Evolutionary conservation across 768 basidiomycete species (phyloP), one percentile per base, ranked within the genome.

Genomic region (Tubosaeta brunneosetosa): DNA sequence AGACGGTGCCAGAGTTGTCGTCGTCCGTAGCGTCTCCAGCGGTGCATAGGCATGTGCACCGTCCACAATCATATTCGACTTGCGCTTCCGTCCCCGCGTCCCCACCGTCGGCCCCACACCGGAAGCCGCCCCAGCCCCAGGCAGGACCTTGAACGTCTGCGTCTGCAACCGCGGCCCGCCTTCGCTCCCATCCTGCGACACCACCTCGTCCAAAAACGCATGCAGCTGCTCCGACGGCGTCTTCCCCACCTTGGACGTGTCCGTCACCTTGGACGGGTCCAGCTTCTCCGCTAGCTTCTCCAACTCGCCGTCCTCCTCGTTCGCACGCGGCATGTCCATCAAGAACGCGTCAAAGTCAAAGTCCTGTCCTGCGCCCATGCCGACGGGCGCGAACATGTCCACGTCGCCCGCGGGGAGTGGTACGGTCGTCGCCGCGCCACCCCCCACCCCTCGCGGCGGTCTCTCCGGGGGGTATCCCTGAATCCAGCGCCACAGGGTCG

Each of bases 141-240:
- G 4, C 7, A 43, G 42, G 0, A 52, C 27, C 32, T 51, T 51
- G 53, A 65, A 62, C 16, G 27, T 25, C 0, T 31, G 58, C 16
- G 34, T 2, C 19, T 19, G 52, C 13, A 48, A 5, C n/a, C 10
- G 49, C 4, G 49, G 36, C 8, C 47, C 31, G 14, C 45, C 32
- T 19, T 56, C 64, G 10, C 32, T 46, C 49, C 67, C 61, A 25
- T 69, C 63, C 14, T 69, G 72, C 16, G 72, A 72, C 13, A 59
- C 66, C 7, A 74, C 74, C 52, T 74, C 76, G 49, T 77, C 75
- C 48, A 77, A 62, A 57, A 77, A 75, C 4, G 76, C 72, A 32
- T 72, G 66, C 26, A 77, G 55, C 51, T 71, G 72, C 51, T 74
- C 66, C 49, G 72, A 64, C 11, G 70, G 67, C 31, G 69, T 52